Evolutionary conservation across 2,329 filamentous ascomycete genomes (phyloP).

Genomic region (Graphilbum ipis-grandicollis): DNA sequence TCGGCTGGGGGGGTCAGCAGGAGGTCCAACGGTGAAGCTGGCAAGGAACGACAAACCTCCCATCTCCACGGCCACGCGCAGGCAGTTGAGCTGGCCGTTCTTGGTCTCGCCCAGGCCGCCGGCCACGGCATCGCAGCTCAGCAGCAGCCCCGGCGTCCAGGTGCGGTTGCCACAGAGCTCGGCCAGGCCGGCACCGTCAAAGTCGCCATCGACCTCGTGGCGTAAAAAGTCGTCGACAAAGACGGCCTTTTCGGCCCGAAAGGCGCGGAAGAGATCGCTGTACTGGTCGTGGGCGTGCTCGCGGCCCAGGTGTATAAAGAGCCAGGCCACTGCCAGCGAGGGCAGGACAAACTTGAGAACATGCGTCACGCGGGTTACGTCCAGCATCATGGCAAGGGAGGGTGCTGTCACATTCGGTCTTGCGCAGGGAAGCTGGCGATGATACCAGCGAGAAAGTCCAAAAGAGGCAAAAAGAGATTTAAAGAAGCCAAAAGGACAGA

Average conservation of each 20-base stretch:
- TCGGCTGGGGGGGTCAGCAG: too few species aligned
- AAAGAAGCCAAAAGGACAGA: too few species aligned
- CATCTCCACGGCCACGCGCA: conserved; percentile 28
- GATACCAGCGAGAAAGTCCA: too few species aligned
- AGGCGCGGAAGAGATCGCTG: conserved; percentile 11
- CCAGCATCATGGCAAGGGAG: conserved; percentile 13
- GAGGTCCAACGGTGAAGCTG: too few species aligned
- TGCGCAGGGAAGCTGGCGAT: background rate
- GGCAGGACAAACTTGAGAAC: conserved; percentile 12
- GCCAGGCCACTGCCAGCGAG: conserved; percentile 11
- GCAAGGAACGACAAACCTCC: too few species aligned
- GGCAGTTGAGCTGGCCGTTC: conserved; percentile 25
- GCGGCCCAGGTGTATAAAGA: conserved; percentile 11
- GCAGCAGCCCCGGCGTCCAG: conserved; percentile 23
- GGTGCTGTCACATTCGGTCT: too few species aligned
- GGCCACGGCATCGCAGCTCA: conserved; percentile 23
- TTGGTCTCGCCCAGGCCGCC: conserved; percentile 26
- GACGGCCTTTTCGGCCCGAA: conserved; percentile 15
- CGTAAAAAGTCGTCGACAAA: conserved; percentile 18
- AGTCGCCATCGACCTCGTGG: conserved; percentile 15
- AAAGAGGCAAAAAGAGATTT: too few species aligned
- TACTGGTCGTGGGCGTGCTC: conserved; percentile 2
- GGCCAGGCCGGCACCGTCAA: conserved; percentile 15
- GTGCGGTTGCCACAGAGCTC: conserved; percentile 18
- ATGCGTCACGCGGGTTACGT: conserved; percentile 11